Base-by-base conservation (phyloP, 1,139 yeast species). In the Meyerozyma athensensis region DNA sequence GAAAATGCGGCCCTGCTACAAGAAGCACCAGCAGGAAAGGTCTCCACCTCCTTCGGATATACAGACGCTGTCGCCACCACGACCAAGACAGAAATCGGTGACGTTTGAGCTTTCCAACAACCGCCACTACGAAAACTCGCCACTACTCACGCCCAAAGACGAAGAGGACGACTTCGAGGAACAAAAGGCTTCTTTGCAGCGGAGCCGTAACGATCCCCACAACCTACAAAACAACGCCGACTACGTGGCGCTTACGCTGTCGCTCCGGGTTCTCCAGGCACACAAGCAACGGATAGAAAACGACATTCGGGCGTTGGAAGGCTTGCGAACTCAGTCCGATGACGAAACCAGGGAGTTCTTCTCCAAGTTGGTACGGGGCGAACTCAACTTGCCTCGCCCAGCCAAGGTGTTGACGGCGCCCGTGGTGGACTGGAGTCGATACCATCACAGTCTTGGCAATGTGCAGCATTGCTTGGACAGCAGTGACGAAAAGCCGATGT, bases 101-200 rank as follows among this genome's bases (percentile, higher is more conserved):
- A 47, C 56, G 36, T 59, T 59, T 41, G 60, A 53, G 30, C 47
- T 54, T 23, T 44, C 50, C 5, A 34, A 43, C n/a, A 58, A 57
- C 39, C 52, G 54, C 44, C 47, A 44, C 24, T 60, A 58, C 43
- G 60, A 59, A 26, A 51, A 50, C 41, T 58, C 68, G 37, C 72
- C 72, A 6, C 56, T 68, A 30, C 56, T 68, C 40, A 68, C 74
- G 1, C 74, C 74, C 9, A 68, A 66, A 43, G 71, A 68, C 21
- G 73, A 68, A 32, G 70, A 65, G 38, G 66, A 65, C 38, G 65
- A 61, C 31, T 56, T 50, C 34, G 53, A 50, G 24, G 52, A 46
- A 13, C 35, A 32, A n/a, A 33, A 17, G 26, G 37, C 37, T 22
- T 14, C 22, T 17, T n/a, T 30, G 20, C 9, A 35, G 16, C 16